These are phyloP conservation scores for Tolypocladium guangdongense DNA, from an alignment of 2,329 filamentous ascomycete genomes.

Conservation along the genomic window DNA sequence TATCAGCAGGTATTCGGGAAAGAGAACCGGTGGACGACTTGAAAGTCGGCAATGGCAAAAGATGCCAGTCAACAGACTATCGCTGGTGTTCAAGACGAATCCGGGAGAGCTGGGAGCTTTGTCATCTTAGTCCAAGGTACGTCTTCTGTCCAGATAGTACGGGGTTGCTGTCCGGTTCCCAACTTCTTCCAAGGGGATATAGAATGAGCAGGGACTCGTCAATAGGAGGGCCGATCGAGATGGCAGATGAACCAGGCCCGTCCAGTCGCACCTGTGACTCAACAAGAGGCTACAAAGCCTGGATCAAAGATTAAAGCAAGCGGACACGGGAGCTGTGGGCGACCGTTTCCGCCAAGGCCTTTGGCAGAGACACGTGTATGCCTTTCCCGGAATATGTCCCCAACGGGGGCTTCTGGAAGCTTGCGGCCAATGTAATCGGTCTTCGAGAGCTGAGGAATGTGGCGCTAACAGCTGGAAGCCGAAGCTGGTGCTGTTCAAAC, in stretches of 20 bases:
- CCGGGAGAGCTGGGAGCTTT: not conserved
- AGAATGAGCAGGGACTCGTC: not conserved
- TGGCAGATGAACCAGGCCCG: not conserved
- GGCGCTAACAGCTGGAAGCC: not conserved
- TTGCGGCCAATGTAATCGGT: not conserved
- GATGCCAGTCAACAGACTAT: not conserved
- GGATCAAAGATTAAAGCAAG: not conserved
- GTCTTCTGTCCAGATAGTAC: not conserved
- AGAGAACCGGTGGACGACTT: not conserved
- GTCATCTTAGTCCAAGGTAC: not conserved
- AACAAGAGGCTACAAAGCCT: not conserved
- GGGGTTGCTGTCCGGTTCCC: not conserved
- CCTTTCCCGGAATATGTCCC: not conserved
- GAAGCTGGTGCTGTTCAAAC: not conserved
- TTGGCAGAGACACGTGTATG: not conserved
- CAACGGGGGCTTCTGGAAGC: not conserved
- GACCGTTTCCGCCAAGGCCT: not conserved
- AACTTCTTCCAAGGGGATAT: not conserved
- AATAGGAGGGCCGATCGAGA: not conserved
- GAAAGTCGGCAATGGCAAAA: not conserved
- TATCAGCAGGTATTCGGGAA: not conserved
- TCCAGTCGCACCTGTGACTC: not conserved
- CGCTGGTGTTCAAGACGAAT: not conserved
- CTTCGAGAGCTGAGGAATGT: not conserved
- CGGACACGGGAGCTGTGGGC: not conserved